These are phyloP conservation scores for Boletus pseudopeckii DNA, from an alignment of 768 basidiomycete genomes.

Conservation along the genomic window DNA sequence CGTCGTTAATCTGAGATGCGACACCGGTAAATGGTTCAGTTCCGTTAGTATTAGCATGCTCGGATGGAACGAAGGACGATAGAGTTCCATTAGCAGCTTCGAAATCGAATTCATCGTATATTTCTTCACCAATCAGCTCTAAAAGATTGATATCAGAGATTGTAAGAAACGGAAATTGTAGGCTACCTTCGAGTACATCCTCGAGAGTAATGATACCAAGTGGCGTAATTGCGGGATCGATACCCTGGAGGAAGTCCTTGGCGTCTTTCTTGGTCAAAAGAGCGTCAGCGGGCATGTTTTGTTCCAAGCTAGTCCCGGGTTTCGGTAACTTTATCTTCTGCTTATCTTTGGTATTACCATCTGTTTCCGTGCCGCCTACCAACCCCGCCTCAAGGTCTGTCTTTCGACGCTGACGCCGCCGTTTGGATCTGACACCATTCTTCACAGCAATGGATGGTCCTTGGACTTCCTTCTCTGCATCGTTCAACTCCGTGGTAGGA, in stretches of 20 bases:
- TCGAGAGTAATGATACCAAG: conserved; percentile 92
- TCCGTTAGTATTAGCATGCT: conserved; percentile 28
- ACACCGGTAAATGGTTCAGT: conserved; percentile 14
- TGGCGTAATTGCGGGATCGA: conserved; percentile 80
- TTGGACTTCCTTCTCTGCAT: conserved; percentile 11
- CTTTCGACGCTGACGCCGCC: conserved; percentile 8
- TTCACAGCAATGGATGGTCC: conserved; percentile 8
- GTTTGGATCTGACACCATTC: conserved; percentile 13
- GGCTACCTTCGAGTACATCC: conserved; percentile 82
- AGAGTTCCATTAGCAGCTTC: conserved; percentile 64
- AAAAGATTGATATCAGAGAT: conserved; percentile 3
- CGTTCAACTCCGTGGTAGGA: conserved; percentile 18
- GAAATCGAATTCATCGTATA: conserved; percentile 86
- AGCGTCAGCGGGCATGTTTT: conserved; percentile 87
- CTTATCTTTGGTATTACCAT: conserved; percentile 19
- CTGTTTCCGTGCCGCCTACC: conserved; percentile 11
- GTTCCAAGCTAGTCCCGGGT: conserved; percentile 54
- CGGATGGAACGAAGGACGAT: conserved; percentile 39
- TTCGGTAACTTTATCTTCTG: conserved; percentile 29
- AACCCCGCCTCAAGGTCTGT: conserved; percentile 26
- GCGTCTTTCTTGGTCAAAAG: conserved; percentile 72
- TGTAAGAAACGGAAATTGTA: not conserved
- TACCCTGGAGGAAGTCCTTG: conserved; percentile 78
- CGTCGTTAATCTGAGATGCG: conserved; percentile 1
- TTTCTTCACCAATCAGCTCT: conserved; percentile 93